Conservation (phyloP, 768 basidiomycete species). For the Epithele typhae region DNA sequence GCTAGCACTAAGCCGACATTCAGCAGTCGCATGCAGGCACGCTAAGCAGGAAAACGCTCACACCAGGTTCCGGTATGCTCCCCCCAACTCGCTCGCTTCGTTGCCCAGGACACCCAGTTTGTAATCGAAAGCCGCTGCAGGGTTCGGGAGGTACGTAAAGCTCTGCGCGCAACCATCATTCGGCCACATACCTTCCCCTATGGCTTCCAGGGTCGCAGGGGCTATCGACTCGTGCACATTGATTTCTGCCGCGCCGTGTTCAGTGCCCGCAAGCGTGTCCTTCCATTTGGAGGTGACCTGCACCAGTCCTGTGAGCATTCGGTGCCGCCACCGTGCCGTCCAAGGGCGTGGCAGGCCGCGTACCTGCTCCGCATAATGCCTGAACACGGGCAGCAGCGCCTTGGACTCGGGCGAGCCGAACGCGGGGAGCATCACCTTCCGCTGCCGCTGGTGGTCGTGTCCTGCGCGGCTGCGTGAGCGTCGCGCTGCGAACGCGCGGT, state of each 20-base stretch:
- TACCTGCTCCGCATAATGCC: slow-evolving; percentile 20
- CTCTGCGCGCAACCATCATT: not conserved
- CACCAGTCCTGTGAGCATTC: not conserved
- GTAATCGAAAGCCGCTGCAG: slow-evolving; percentile 37
- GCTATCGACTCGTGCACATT: slow-evolving; percentile 45
- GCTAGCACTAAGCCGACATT: slow-evolving; percentile 35
- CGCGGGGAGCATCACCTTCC: slow-evolving; percentile 33
- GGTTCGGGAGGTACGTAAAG: not conserved
- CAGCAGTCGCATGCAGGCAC: not conserved
- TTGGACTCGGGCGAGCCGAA: slow-evolving; percentile 40
- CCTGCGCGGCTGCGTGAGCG: no score
- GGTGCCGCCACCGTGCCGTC: not conserved
- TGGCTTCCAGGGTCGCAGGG: slow-evolving; percentile 34
- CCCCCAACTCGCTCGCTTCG: slow-evolving; percentile 47
- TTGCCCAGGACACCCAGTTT: slow-evolving; percentile 51
- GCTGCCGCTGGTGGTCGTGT: slow-evolving; percentile 25
- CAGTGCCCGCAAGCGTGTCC: slow-evolving; percentile 41
- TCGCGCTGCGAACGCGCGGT: no score
- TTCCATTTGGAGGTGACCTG: slow-evolving; percentile 50
- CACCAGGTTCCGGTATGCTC: slow-evolving; percentile 46
- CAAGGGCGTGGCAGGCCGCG: not conserved
- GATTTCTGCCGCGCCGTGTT: slow-evolving; percentile 36
- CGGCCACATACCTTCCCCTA: slow-evolving; percentile 30
- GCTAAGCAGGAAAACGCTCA: not conserved
- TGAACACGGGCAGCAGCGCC: slow-evolving; percentile 20